Percentiles rank a stretch among this genome's conserved stretches.
These are phyloP conservation scores for Pythium pectinolyticum DNA, from an alignment of 352 stramenopile genomes.

Conservation along the genomic window DNA sequence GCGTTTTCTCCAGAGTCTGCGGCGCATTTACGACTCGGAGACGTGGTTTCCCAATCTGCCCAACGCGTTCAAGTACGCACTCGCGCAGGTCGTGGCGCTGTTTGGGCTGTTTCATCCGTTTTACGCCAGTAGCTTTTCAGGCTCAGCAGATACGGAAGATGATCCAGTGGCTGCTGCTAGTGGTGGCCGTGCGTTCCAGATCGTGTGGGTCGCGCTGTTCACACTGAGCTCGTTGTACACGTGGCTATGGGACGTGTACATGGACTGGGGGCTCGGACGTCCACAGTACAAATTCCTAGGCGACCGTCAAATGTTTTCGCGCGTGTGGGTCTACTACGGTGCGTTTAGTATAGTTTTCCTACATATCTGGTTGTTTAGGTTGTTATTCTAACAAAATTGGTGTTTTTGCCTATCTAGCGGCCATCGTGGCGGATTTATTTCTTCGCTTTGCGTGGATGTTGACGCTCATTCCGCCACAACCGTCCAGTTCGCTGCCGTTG, in stretches of 20 bases:
- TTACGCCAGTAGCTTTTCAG: conserved; percentile 42
- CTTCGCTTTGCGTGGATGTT: conserved; percentile 83
- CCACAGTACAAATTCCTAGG: conserved; percentile 79
- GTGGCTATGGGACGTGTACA: conserved; percentile 84
- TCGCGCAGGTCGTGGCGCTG: conserved; percentile 81
- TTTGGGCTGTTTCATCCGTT: conserved; percentile 88
- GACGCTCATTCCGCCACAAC: conserved; percentile 71
- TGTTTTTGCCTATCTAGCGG: conserved; percentile 28
- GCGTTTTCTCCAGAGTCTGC: conserved; percentile 96
- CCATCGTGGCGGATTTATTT: conserved; percentile 78
- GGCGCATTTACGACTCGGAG: conserved; percentile 93
- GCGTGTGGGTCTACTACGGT: conserved; percentile 77
- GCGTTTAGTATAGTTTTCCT: too few species aligned
- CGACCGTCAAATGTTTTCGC: conserved; percentile 84
- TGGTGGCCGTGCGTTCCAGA: conserved; percentile 39
- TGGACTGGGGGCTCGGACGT: conserved; percentile 84
- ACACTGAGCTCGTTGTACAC: conserved; percentile 79
- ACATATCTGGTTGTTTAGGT: not conserved
- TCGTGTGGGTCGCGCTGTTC: conserved; percentile 79
- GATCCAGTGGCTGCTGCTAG: conserved; percentile 22
- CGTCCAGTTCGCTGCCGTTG: conserved; percentile 54
- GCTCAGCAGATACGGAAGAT: too few species aligned
- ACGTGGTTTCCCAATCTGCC: conserved; percentile 94
- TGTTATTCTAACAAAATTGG: not conserved
- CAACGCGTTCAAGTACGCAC: conserved; percentile 95